Percentiles rank a stretch among this genome's conserved stretches.
Conservation (phyloP, 83 land plant species). For the Isoetes engelmannii region DNA sequence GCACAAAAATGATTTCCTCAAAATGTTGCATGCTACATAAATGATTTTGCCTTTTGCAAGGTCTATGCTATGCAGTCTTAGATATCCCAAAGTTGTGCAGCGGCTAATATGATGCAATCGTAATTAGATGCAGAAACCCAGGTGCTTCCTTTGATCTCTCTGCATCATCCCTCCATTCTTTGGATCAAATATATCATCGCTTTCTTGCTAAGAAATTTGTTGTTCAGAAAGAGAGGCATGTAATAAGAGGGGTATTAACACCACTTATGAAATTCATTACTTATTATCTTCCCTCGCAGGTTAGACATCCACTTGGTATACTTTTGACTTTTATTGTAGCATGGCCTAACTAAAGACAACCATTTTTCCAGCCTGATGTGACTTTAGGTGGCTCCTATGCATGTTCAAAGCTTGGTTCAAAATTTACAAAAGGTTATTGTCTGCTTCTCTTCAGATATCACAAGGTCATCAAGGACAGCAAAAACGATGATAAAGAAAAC, state of each 20-base stretch:
- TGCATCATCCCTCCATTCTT: too few species aligned
- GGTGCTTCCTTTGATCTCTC: conserved; percentile 27
- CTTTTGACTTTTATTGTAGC: not conserved
- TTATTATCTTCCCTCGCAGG: conserved; percentile 55
- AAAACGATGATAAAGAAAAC: not conserved
- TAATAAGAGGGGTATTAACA: conserved; percentile 53
- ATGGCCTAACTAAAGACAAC: not conserved
- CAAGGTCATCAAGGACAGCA: conserved; percentile 27
- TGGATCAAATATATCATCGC: too few species aligned
- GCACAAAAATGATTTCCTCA: too few species aligned
- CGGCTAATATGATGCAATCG: conserved; percentile 39
- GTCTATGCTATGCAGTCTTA: conserved; percentile 57
- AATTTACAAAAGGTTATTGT: conserved; percentile 56
- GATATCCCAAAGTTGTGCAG: conserved; percentile 42
- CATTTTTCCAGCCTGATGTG: too few species aligned
- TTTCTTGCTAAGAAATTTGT: conserved; percentile 58
- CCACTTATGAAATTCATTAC: conserved; percentile 49
- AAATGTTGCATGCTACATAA: too few species aligned
- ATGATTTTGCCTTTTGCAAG: too few species aligned
- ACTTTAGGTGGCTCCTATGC: too few species aligned
- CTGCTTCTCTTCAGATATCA: conserved; percentile 50
- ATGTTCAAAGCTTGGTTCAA: not conserved
- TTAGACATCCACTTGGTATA: not conserved
- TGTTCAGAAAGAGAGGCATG: conserved; percentile 64
- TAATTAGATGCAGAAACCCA: conserved; percentile 49